Evolutionary conservation across 306 rosid species (phyloP), one percentile per base, ranked within the genome.

Genomic region (Chamaecrista fasciculata): DNA sequence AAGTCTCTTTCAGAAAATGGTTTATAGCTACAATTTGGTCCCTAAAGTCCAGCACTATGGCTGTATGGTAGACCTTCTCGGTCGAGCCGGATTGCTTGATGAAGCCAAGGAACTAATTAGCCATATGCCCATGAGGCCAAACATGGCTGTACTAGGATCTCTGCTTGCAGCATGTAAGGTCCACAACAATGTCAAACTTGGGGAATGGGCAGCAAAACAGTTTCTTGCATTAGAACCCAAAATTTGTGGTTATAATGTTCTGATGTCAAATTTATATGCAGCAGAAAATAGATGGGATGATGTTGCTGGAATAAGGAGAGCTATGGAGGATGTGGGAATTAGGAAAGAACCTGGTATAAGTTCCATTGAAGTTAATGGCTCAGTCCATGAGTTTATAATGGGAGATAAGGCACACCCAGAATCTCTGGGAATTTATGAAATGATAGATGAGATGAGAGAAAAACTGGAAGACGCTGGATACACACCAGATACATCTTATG

Each of bases 191-290:
- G 71, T 81, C 9, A 24, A 55, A 59, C 73, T 89, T 44, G 93
- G 83, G 12, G 89, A 85, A 86, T 78, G 79, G 73, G 83, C 80
- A 23, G 87, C 91, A 60, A 71, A 75, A 55, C 78, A 81, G 34
- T 82, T 89, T 61, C 78, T 79, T 36, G 82, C 79, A 58, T 69
- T 86, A 81, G 87, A 86, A 37, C 87, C 89, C 11, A 55, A 73
- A 44, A 84, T 76, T 21, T 64, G 76, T 60, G 91, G 89, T 12
- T 82, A 86, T 40, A 78, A 76, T 53, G 82, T 86, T 71, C 80
- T 89, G 57, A 76, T 82, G 82, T 89, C 89, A 12, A 89, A 89
- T 79, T 76, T 89, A n/a, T 86, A 86, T 53, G 96, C 96, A 37
- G 67, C 77, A 6, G 78, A 36, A 52, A 80, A 72, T 19, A 86